Percentiles rank a stretch among this genome's conserved stretches.
Conservation (phyloP, 805 yeast species). For the Yarrowia sp. region DNA sequence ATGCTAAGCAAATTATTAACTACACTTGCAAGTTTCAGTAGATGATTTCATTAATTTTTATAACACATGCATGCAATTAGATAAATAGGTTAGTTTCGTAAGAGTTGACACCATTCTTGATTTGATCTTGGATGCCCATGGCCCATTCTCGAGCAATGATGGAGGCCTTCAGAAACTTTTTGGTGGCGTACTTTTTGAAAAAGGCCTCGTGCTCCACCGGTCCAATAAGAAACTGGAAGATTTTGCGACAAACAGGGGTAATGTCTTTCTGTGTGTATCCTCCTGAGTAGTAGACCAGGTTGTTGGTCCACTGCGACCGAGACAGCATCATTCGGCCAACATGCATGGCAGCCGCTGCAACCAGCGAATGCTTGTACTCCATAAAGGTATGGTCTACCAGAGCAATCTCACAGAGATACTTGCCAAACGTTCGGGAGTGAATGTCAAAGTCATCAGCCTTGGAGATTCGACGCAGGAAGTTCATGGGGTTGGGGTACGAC, state of each 20-base stretch:
- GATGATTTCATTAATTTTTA: slow-evolving; percentile 9
- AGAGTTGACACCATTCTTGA: slow-evolving; percentile 18
- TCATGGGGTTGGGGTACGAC: slow-evolving; percentile 85
- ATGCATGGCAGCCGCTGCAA: slow-evolving; percentile 87
- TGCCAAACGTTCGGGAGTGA: slow-evolving; percentile 78
- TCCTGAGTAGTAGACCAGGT: slow-evolving; percentile 86
- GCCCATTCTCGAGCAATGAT: slow-evolving; percentile 40
- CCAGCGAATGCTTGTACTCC: slow-evolving; percentile 67
- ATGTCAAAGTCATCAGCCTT: slow-evolving; percentile 89
- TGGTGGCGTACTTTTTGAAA: slow-evolving; percentile 86
- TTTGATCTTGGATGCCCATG: slow-evolving; percentile 10
- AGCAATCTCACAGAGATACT: slow-evolving; percentile 74
- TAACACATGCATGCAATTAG: slow-evolving; percentile 24
- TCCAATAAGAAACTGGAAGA: slow-evolving; percentile 66
- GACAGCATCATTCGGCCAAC: slow-evolving; percentile 71
- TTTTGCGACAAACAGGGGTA: slow-evolving; percentile 65
- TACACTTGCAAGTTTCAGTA: background rate
- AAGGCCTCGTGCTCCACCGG: slow-evolving; percentile 91
- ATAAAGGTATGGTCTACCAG: slow-evolving; percentile 73
- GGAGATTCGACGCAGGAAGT: slow-evolving; percentile 80
- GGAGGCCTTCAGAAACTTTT: slow-evolving; percentile 71
- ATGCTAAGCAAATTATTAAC: too few species aligned
- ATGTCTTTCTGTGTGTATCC: slow-evolving; percentile 76
- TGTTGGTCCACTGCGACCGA: slow-evolving; percentile 71
- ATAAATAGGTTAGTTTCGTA: slow-evolving; percentile 25